These are phyloP conservation scores for Russula brevipes DNA, from an alignment of 768 basidiomycete species.

Conservation along the genomic window DNA sequence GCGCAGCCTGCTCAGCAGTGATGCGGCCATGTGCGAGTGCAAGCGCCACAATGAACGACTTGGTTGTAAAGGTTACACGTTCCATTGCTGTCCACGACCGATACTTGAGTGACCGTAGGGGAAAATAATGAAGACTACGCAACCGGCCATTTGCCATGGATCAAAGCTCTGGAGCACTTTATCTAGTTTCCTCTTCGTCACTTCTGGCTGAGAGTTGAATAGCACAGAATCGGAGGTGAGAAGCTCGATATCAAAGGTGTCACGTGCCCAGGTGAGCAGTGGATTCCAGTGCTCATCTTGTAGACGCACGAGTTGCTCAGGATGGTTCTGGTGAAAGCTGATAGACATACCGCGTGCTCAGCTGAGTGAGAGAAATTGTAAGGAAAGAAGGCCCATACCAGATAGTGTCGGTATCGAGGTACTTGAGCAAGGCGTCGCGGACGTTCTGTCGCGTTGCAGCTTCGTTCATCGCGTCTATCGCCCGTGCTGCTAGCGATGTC, in stretches of 20 bases:
- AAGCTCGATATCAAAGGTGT: conserved; percentile 63
- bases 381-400: conserved; percentile 46
- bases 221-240: conserved; percentile 67
- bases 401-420: conserved; percentile 92
- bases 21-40: conserved; percentile 75
- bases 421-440: conserved; percentile 63
- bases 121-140: background rate
- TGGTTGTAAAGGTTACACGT: conserved; percentile 80
- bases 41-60: conserved; percentile 85
- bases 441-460: conserved; percentile 55
- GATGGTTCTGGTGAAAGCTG: conserved; percentile 81
- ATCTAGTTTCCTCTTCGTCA: conserved; percentile 57
- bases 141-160: conserved; percentile 86
- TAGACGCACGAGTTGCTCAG: conserved; percentile 65
- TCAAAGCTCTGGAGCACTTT: conserved; percentile 59
- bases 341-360: conserved; percentile 3
- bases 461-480: conserved; percentile 72
- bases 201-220: conserved; percentile 60
- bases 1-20: conserved; percentile 76
- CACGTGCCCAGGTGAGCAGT: conserved; percentile 69
- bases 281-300: conserved; percentile 88
- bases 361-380: background rate
- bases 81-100: conserved; percentile 64
- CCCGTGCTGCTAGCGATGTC: conserved; percentile 90
- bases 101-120: background rate